Conservation (phyloP, 805 yeast species). For the Maudiozyma serrabonitensis region DNA sequence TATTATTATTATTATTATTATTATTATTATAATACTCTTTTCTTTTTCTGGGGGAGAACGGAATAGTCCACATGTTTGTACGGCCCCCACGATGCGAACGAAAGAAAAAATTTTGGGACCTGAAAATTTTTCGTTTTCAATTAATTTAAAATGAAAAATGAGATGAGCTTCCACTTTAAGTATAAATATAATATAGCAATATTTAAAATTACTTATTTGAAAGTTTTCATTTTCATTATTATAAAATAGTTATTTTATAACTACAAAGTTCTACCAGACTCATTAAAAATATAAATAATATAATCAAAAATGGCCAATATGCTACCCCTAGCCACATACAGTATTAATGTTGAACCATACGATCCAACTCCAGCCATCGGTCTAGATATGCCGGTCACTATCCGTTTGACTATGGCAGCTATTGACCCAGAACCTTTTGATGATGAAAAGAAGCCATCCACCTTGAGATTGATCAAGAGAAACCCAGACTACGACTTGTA, state of each 20-base stretch:
- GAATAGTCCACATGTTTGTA: background rate
- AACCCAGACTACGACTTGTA: slow-evolving; percentile 40
- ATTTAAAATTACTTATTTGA: background rate
- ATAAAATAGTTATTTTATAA: background rate
- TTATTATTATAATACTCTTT: background rate
- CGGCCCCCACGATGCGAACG: background rate
- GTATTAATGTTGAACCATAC: slow-evolving; percentile 78
- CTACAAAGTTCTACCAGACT: background rate
- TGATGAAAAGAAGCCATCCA: slow-evolving; percentile 78
- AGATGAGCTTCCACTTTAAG: background rate
- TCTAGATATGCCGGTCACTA: slow-evolving; percentile 78
- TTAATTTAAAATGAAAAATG: background rate
- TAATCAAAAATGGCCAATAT: slow-evolving; percentile 48
- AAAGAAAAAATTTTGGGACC: background rate
- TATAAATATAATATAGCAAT: background rate
- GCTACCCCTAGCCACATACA: slow-evolving; percentile 79
- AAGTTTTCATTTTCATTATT: background rate
- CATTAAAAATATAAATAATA: background rate
- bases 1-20: background rate
- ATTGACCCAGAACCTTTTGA: slow-evolving; percentile 75
- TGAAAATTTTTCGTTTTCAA: background rate
- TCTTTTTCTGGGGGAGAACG: too few species aligned
- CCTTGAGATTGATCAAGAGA: slow-evolving; percentile 80
- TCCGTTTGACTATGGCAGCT: slow-evolving; percentile 90
- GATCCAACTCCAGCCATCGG: slow-evolving; percentile 80